Base-by-base conservation (phyloP, 1,284 basidiomycete species). In the Afroboletus lepidellus region DNA sequence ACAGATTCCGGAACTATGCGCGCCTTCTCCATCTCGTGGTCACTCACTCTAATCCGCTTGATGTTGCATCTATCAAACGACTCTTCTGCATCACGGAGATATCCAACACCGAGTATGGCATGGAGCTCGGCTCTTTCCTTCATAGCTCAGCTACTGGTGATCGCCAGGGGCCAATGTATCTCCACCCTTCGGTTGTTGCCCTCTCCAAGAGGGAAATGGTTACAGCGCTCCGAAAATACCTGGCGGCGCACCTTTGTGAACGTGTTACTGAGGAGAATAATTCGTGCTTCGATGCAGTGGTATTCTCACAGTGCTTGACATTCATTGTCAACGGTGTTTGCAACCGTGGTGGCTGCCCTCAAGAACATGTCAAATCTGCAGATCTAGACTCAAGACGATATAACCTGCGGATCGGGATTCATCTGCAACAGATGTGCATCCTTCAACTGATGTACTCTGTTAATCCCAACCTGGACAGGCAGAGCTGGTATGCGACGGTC, bases 341-440 rank as follows among this genome's bases (percentile, higher is more conserved):
- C 53, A 64, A 69, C 32, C 60, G 71, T 4, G 1, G 1, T 0
- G 45, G 65, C 0, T 83, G 80, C 52, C 66, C 67, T 5, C 63
- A 65, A 25, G 67, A 71, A 4, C 80, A 82, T 53, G 48, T 72
- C 13, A 41, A 57, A 8, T 15, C 55, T 0, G 49, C 52, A 0
- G 45, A 60, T 8, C 56, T 76, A 38, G 61, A 64, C 41, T 30
- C 60, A 0, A 63, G 58, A 12, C 66, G 61, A 53, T 80, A 76
- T 55, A 74, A 75, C 32, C 8, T 50, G 4, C 74, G 74, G 3
- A 63, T 81, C 6, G 66, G 72, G 2, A 61, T 79, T 20, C 71
- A 77, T 58, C 58, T 83, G 2, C 73, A 75, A 42, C 80, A 82
- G 52, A 74, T 82, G 2, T 50, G 69, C 34, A 76, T 83, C 9